A percentile compares a stretch with the other conserved stretches of the same genome.
Conservation (phyloP, 345 rosid genomes). For the Salix koriyanagi region DNA sequence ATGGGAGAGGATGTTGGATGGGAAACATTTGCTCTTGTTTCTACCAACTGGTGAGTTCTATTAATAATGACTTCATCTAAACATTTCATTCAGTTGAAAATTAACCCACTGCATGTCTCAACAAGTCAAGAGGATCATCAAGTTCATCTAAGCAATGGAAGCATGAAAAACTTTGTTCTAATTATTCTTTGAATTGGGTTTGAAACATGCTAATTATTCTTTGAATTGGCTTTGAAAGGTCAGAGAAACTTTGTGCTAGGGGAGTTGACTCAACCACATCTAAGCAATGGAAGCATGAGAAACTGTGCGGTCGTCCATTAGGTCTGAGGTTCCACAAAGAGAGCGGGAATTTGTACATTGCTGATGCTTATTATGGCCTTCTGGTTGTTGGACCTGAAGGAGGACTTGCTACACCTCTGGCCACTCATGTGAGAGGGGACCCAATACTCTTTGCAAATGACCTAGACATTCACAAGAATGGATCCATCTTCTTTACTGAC, state of each 20-base stretch:
- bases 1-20: slow-evolving; percentile 80
- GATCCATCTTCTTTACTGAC: slow-evolving; percentile 91
- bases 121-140: not conserved
- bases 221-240: slow-evolving; percentile 44
- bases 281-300: slow-evolving; percentile 95
- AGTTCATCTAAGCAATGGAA: not conserved
- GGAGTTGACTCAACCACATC: slow-evolving; percentile 82
- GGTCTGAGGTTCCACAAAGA: slow-evolving; percentile 71
- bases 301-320: slow-evolving; percentile 74
- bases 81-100: not conserved
- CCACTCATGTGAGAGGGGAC: slow-evolving; percentile 60
- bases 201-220: slow-evolving; percentile 2
- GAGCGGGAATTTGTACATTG: slow-evolving; percentile 67
- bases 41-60: slow-evolving; percentile 62
- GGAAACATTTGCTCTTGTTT: slow-evolving; percentile 79
- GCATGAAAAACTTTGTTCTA: too few relatives aligned
- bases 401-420: slow-evolving; percentile 71
- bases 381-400: slow-evolving; percentile 79
- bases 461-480: slow-evolving; percentile 75
- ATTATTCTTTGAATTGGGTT: not conserved
- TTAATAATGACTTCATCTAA: not conserved
- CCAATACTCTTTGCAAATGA: slow-evolving; percentile 91
- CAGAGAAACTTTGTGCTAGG: slow-evolving; percentile 61
- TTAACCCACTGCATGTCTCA: not conserved
- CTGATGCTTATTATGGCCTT: slow-evolving; percentile 91